A percentile compares a stretch with the other conserved stretches of the same genome.
Conservation (phyloP, 2,329 filamentous ascomycete species). For the Laburnicola sp. region DNA sequence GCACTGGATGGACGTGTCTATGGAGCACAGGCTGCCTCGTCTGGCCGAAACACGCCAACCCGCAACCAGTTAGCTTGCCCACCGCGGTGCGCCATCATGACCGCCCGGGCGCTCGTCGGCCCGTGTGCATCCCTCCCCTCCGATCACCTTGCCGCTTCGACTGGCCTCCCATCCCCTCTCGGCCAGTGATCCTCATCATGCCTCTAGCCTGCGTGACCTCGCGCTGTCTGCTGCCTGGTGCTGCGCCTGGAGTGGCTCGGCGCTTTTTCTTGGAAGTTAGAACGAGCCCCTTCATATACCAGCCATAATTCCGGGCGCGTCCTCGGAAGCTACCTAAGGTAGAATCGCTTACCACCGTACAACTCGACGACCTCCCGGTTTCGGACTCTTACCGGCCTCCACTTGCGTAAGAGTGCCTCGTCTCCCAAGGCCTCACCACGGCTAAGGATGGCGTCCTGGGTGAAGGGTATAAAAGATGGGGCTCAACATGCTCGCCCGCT, state of each 20-base stretch:
- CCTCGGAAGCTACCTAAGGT: slow-evolving; percentile 15
- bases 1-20: no score
- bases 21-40: neutral
- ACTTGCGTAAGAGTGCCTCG: neutral
- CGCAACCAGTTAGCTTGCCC: neutral
- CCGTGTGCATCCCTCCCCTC: slow-evolving; percentile 18
- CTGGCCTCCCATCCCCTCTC: slow-evolving; percentile 22
- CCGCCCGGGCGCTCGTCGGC: neutral
- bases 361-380: slow-evolving; percentile 9
- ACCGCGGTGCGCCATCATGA: no score
- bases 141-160: slow-evolving; percentile 17
- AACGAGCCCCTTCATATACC: slow-evolving; percentile 24
- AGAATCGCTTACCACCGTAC: neutral
- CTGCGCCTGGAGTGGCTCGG: slow-evolving; percentile 42
- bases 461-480: slow-evolving; percentile 8
- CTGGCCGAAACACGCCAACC: slow-evolving; percentile 1
- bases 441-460: slow-evolving; percentile 5
- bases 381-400: slow-evolving; percentile 5
- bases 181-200: slow-evolving; percentile 36
- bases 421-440: slow-evolving; percentile 1
- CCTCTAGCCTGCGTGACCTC: slow-evolving; percentile 33
- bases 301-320: slow-evolving; percentile 9
- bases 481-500: neutral
- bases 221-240: slow-evolving; percentile 23
- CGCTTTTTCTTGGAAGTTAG: slow-evolving; percentile 5